These are phyloP conservation scores for Nannochloropsis salina DNA, from an alignment of 108 stramenopile genomes.

Conservation along the genomic window DNA sequence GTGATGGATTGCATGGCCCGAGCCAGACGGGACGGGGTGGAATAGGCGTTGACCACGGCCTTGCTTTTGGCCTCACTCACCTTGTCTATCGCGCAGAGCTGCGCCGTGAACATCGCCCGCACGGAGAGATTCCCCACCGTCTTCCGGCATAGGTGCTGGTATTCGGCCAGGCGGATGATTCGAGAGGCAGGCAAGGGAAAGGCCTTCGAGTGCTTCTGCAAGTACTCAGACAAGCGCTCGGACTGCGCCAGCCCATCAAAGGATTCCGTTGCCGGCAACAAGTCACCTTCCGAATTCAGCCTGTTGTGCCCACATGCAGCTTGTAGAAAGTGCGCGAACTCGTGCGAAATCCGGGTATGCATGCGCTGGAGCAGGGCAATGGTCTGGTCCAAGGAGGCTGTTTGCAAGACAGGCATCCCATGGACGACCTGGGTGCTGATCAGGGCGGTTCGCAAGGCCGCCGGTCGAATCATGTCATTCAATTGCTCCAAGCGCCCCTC, in stretches of 20 bases:
- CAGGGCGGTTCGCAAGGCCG: not conserved
- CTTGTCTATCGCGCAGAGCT: not conserved
- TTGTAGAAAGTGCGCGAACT: not conserved
- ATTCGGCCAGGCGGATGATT: not conserved
- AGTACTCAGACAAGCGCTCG: not conserved
- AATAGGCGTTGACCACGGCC: not conserved
- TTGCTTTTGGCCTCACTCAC: not conserved
- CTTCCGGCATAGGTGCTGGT: not conserved
- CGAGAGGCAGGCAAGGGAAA: not conserved
- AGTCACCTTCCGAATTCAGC: not conserved
- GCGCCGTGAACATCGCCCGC: not conserved
- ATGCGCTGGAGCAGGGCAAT: not conserved
- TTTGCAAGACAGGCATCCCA: not conserved
- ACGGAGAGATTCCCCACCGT: not conserved
- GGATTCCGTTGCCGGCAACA: no score
- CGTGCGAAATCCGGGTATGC: not conserved
- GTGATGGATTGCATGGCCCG: not conserved
- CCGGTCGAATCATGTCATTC: not conserved
- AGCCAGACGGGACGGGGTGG: not conserved
- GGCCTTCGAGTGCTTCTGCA: not conserved
- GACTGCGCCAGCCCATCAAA: no score
- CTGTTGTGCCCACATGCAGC: not conserved
- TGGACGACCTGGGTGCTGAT: not conserved
- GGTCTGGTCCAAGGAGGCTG: not conserved
- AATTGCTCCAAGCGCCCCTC: not conserved